Base-by-base conservation (phyloP, 73 alveolate genomes). In the Symbiodinium natans region DNA sequence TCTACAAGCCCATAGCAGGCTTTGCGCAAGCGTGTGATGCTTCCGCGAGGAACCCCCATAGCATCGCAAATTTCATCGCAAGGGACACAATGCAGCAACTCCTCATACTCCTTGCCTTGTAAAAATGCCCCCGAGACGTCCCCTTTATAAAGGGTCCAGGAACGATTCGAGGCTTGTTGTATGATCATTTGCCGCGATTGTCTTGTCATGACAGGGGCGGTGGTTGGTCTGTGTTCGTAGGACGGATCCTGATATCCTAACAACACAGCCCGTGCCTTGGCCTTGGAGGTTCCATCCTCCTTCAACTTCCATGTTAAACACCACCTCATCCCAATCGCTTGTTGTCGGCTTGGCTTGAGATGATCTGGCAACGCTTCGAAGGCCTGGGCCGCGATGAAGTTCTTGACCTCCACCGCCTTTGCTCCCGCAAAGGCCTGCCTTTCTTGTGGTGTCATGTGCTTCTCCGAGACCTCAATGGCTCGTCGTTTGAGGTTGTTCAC, bases 301-400 rank as follows among this genome's bases (percentile, higher is more conserved):
- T 11, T 23, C 0, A 10, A 13, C 27, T 88, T 88, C 86, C 85
- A 88, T 2, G 95, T 88, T 48, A 88, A n/a, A 2, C 42, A 3
- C 95, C 95, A 88, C 1, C 95, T 5, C 95, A 88, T 86, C 9
- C 33, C 41, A 17, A 88, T 17, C 0, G 94, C 94, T 3, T 86
- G 38, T 1, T 38, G 31, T 1, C 71, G 59, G 4, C 23, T 23
- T 0, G 83, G 56, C 25, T 11, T 1, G 23, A 36, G 17, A 23
- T 59, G 41, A 1, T 13, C 0, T 0, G 94, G 94, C 2, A 86
- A 1, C 0, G 38, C 0, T 13, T 63, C 39, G 2, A 63, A 63
- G 0, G 77, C 77, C 9, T 19, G 36, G 36, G 77, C 77, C 1
- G 77, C 77, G 0, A 63, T 63, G 13, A 23, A 63, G 39, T 63